Evolutionary conservation across 1,284 basidiomycete species (phyloP), one percentile per base, ranked within the genome.

Genomic region (Ustilago tritici): DNA sequence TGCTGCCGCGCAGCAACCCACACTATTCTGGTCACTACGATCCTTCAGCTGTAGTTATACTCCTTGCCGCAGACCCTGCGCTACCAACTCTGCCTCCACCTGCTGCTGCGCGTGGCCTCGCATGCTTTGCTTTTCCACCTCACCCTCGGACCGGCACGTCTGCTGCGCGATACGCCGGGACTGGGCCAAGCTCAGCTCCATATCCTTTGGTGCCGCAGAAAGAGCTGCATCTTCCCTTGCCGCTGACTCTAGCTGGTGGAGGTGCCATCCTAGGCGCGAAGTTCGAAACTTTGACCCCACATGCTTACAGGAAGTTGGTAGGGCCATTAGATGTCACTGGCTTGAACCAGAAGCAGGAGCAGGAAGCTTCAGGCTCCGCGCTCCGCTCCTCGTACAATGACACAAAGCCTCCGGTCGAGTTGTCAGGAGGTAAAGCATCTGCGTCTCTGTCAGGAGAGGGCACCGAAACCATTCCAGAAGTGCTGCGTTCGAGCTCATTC

Each of bases 1-100:
- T 95, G 23, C 85, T 94, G 17, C 93, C 95, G 0, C 89, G 90
- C 56, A 87, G 88, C 34, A 92, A 86, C 69, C 93, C 94, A 1
- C 92, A 94, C 85, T 92, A 92, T 83, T 87, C 88, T 49, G 90
- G 91, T 11, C 87, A 89, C 11, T 91, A 89, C 84, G 93, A 95
- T 84, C 92, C 94, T 0, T 88, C 89, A 52, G 89, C 91, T 2
- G 91, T 96, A 47, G 80, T 90, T 66, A 85, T 89, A 63, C 87
- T 85, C 11, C 65, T 80, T 17, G 83, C 79, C 35, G 64, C 80
- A 6, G 79, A 82, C 41, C 69, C 68, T 4, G 56, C 65, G n/a
- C 64, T 85, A 35, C 82, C 84, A 8, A 71, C 83, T 2, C 32
- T 85, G 17, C 82, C 83, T 7, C 78, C 82, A 3, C 83, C 82